Evolutionary conservation across 2,329 filamentous ascomycete species (phyloP).

Genomic region (Cryphonectria radicalis): DNA sequence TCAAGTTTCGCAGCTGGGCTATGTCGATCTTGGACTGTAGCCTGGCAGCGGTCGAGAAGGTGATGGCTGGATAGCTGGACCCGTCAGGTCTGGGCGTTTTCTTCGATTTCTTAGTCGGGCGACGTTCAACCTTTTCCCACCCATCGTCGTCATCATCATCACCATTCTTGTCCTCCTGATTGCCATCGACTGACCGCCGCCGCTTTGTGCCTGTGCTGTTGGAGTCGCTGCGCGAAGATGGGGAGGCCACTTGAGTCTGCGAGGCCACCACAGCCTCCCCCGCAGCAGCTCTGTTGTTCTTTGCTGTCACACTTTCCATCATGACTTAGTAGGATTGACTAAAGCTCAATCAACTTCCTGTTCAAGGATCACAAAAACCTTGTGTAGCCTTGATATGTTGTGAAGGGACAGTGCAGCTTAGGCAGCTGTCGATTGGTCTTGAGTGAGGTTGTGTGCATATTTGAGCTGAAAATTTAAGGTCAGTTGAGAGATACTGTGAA

Average conservation of each 20-base stretch:
- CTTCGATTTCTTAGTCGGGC: slow-evolving; percentile 61
- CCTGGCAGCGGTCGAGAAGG: slow-evolving; percentile 60
- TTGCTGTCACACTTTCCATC: slow-evolving; percentile 8
- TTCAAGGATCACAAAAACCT: neutral
- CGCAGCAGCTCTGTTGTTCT: neutral
- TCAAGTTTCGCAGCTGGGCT: slow-evolving; percentile 64
- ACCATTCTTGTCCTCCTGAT: slow-evolving; percentile 38
- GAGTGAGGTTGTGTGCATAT: neutral
- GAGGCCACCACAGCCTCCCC: neutral
- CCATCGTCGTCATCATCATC: slow-evolving; percentile 44
- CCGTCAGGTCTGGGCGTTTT: slow-evolving; percentile 61
- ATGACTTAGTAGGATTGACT: neutral
- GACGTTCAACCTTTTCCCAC: slow-evolving; percentile 57
- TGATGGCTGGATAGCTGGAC: slow-evolving; percentile 63
- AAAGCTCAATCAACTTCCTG: neutral
- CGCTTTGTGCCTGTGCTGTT: slow-evolving; percentile 25
- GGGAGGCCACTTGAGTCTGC: slow-evolving; percentile 1
- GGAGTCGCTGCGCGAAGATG: slow-evolving; percentile 25
- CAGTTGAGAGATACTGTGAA: neutral
- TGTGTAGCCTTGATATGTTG: neutral
- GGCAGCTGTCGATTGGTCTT: neutral
- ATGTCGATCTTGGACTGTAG: slow-evolving; percentile 66
- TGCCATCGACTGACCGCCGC: slow-evolving; percentile 22
- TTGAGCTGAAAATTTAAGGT: neutral
- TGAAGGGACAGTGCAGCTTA: neutral